A percentile compares a stretch with the other conserved stretches of the same genome.
These are phyloP conservation scores for Podaxis sp. DNA, from an alignment of 768 basidiomycete species.

Conservation along the genomic window DNA sequence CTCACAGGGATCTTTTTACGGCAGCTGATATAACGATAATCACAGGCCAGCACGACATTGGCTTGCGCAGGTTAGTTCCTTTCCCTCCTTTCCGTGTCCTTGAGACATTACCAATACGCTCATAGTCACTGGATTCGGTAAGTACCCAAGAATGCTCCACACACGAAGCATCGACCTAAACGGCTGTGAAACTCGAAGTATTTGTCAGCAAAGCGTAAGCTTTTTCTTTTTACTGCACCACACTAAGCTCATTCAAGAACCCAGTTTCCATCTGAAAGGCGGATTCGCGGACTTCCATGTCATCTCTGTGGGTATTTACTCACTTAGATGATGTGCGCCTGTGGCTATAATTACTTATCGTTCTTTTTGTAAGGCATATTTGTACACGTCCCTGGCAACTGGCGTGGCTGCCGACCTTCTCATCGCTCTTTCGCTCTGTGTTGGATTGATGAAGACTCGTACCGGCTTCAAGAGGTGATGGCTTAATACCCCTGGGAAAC, in stretches of 20 bases:
- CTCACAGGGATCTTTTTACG: background rate
- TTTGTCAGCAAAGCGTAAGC: slow-evolving; percentile 9
- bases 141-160: background rate
- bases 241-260: background rate
- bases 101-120: background rate
- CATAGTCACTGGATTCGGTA: slow-evolving; percentile 3
- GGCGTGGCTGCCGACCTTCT: slow-evolving; percentile 22
- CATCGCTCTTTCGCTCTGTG: slow-evolving; percentile 24
- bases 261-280: background rate
- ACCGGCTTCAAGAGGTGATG: slow-evolving; percentile 25
- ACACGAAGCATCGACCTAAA: background rate
- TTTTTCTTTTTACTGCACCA: background rate
- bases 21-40: background rate
- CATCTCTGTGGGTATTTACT: slow-evolving; percentile 1
- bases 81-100: background rate
- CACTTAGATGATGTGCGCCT: background rate
- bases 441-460: slow-evolving; percentile 22
- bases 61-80: slow-evolving; percentile 13
- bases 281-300: slow-evolving; percentile 2
- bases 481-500: background rate
- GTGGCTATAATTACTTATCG: background rate
- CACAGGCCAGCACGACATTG: background rate
- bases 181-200: slow-evolving; percentile 1
- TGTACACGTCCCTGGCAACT: slow-evolving; percentile 24
- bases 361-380: slow-evolving; percentile 19